A percentile compares a stretch with the other conserved stretches of the same genome.
These are phyloP conservation scores for Phytophthora cajani DNA, from an alignment of 352 stramenopile species.

Conservation along the genomic window DNA sequence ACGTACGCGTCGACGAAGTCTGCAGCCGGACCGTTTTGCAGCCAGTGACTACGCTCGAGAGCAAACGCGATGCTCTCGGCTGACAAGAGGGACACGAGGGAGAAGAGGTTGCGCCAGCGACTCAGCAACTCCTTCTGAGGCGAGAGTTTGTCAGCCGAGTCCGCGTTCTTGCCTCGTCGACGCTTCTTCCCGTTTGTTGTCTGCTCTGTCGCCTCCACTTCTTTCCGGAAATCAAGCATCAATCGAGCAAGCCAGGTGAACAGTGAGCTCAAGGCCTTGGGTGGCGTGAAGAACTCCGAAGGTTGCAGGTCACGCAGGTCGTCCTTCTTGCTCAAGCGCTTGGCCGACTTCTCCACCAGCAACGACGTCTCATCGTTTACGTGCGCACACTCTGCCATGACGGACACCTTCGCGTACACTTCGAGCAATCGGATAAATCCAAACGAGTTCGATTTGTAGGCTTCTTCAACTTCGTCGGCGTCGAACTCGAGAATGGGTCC, in stretches of 20 bases:
- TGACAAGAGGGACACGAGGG: conserved; percentile 58
- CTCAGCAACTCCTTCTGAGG: conserved; percentile 50
- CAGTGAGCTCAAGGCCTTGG: conserved; percentile 47
- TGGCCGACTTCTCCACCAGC: conserved; percentile 52
- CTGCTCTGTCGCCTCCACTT: conserved; percentile 43
- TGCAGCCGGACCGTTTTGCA: conserved; percentile 42
- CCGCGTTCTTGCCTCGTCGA: conserved; percentile 45
- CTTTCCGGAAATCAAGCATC: conserved; percentile 57
- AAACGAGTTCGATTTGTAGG: conserved; percentile 64
- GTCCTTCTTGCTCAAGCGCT: conserved; percentile 45
- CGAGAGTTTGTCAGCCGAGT: conserved; percentile 35
- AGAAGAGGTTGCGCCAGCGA: conserved; percentile 81
- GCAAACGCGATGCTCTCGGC: conserved; percentile 73
- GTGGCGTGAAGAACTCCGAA: conserved; percentile 67
- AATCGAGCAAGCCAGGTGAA: conserved; percentile 62
- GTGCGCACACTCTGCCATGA: conserved; percentile 59
- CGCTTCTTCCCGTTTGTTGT: conserved; percentile 57
- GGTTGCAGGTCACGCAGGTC: conserved; percentile 62
- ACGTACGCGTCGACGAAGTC: conserved; percentile 62
- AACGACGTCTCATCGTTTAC: conserved; percentile 58
- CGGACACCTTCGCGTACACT: conserved; percentile 68
- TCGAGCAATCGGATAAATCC: conserved; percentile 72
- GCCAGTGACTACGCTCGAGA: conserved; percentile 53
- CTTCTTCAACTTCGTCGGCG: conserved; percentile 43
- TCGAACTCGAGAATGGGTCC: conserved; percentile 56